Base-by-base conservation (phyloP, 345 rosid genomes). In the Populus simonii region DNA sequence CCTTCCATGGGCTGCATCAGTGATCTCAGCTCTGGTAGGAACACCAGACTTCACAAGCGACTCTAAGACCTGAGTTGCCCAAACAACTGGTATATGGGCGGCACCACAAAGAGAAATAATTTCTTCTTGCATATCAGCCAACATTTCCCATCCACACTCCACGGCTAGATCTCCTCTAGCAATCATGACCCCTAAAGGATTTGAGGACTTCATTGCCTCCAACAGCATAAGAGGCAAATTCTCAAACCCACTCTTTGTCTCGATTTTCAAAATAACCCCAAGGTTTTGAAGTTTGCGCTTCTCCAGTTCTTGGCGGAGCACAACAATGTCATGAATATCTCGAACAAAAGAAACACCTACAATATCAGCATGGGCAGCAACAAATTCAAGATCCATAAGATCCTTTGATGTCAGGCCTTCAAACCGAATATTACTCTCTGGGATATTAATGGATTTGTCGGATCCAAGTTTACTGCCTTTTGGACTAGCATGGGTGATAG, bases 151-250 rank as follows among this genome's bases (percentile, higher is more conserved):
- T 39, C 95, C 95, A 78, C 95, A 89, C 75, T 91, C 95, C 43
- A 91, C 95, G 0, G 93, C 95, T 76, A 91, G 95, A 85, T 89
- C 93, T 33, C 95, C 95, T 83, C 93, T 72, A 25, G 93, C 95
- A 80, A 91, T 86, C 93, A 89, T 91, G 69, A 89, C 88, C 63
- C 95, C 95, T 16, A 91, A 69, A 35, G 90, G 95, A 85, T 91
- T 89, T 11, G 82, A 65, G 69, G 85, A 84, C 74, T 88, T 89
- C 95, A 91, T 89, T 23, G 92, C 91, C 73, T 89, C 90, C 73
- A 91, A 70, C 0, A 91, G 87, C 78, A 91, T 75, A 47, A 79
- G 80, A 4, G 92, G 86, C 68, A 91, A 49, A 23, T 85, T 88
- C 84, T 86, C 79, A 25, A 88, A 88, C 76, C 90, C 93, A 57